Evolutionary conservation across 139 green algal species (phyloP).

Genomic region (Choricystis sp.): DNA sequence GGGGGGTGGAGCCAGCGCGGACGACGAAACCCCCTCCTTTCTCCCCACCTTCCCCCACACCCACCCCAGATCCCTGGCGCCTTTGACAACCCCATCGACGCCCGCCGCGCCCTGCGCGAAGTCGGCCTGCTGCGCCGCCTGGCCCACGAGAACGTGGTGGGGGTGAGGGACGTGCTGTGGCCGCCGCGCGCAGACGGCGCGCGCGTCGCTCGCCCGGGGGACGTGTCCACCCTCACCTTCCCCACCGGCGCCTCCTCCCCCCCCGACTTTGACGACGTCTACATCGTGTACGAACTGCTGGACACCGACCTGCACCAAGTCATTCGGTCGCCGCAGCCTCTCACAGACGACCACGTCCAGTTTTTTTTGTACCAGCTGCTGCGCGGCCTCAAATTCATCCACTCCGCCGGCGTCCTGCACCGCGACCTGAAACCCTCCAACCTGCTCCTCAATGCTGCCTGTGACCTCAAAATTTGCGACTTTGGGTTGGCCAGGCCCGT

Average conservation of each 20-base stretch:
- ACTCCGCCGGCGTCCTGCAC: conserved; percentile 77
- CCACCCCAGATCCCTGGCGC: too few species aligned
- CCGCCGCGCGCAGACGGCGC: conserved; percentile 13
- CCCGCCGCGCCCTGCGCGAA: conserved; percentile 79
- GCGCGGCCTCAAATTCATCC: conserved; percentile 80
- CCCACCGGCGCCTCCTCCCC: conserved; percentile 12
- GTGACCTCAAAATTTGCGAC: conserved; percentile 96
- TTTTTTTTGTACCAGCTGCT: conserved; percentile 98
- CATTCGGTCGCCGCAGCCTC: conserved; percentile 79
- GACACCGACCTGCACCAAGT: conserved; percentile 99
- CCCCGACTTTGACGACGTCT: conserved; percentile 81
- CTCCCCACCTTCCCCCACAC: too few species aligned
- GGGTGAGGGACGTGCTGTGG: conserved; percentile 43
- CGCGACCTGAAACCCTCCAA: conserved; percentile 95
- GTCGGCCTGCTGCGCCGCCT: conserved; percentile 85
- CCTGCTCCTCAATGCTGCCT: conserved; percentile 90
- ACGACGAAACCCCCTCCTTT: too few species aligned
- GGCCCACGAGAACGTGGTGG: conserved; percentile 79
- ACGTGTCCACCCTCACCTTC: conserved; percentile 4
- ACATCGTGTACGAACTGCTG: conserved; percentile 99
- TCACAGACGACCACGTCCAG: conserved; percentile 94
- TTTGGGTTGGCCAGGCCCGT: conserved; percentile 92
- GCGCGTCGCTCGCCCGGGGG: conserved; percentile 1
- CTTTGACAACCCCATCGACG: conserved; percentile 92
- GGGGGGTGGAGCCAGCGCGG: too few species aligned